Evolutionary conservation across 192 early-diverging fungal species (phyloP).

Genomic region (Backusella luteola): DNA sequence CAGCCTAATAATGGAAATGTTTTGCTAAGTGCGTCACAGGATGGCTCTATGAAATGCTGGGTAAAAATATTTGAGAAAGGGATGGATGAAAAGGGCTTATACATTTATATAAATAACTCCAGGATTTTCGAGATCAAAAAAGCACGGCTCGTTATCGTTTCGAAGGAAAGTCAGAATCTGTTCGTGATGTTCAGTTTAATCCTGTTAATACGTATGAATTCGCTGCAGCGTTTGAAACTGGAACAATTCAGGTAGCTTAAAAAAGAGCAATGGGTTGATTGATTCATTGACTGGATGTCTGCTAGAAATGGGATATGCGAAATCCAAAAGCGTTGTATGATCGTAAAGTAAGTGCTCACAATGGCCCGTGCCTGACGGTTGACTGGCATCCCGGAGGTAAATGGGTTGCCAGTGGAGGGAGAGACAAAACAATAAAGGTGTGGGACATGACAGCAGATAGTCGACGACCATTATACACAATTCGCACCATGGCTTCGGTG

Average conservation of each 20-base stretch:
- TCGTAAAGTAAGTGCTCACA: slow-evolving; percentile 68
- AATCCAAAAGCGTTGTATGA: slow-evolving; percentile 55
- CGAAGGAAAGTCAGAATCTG: slow-evolving; percentile 74
- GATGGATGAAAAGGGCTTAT: neutral
- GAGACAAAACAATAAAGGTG: slow-evolving; percentile 77
- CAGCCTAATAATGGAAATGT: slow-evolving; percentile 64
- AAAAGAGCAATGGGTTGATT: neutral
- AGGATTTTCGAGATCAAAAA: slow-evolving; percentile 62
- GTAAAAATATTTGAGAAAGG: slow-evolving; percentile 35
- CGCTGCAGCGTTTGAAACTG: slow-evolving; percentile 81
- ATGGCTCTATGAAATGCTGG: slow-evolving; percentile 76
- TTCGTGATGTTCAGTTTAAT: slow-evolving; percentile 79
- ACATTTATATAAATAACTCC: neutral
- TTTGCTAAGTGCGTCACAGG: slow-evolving; percentile 77
- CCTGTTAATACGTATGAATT: slow-evolving; percentile 60
- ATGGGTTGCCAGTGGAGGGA: slow-evolving; percentile 72
- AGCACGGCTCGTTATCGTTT: slow-evolving; percentile 52
- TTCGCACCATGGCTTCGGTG: slow-evolving; percentile 66
- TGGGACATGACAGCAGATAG: slow-evolving; percentile 70
- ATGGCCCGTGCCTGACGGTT: slow-evolving; percentile 65
- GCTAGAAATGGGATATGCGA: slow-evolving; percentile 79
- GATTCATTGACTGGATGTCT: slow-evolving; percentile 1
- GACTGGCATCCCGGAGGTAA: slow-evolving; percentile 75
- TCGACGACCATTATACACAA: slow-evolving; percentile 53
- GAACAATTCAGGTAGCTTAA: slow-evolving; percentile 59